Evolutionary conservation across 495 filamentous ascomycete genomes (phyloP).

Genomic region (Neurospora sublineolata): DNA sequence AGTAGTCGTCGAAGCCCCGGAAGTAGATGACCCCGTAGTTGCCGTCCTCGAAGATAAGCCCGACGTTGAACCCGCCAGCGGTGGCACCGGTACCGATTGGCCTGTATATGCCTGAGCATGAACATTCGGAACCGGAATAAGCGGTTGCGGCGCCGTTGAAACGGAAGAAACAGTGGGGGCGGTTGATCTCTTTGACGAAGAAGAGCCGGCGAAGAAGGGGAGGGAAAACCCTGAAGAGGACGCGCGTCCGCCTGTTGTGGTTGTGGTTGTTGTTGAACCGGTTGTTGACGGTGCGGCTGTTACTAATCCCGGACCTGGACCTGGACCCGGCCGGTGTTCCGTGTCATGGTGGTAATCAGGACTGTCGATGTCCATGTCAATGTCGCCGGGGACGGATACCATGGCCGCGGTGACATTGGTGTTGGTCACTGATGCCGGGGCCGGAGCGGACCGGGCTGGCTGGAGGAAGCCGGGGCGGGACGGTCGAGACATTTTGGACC

Average conservation of each 20-base stretch:
- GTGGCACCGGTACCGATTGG: not conserved
- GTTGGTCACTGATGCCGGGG: slow-evolving; percentile 5
- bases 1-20: not conserved
- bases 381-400: not conserved
- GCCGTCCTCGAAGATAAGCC: not conserved
- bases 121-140: not conserved
- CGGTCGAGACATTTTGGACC: not conserved
- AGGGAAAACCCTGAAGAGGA: not conserved
- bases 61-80: not conserved
- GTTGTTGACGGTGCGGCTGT: not conserved
- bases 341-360: not conserved
- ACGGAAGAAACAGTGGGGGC: not conserved
- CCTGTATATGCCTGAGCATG: not conserved
- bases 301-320: not conserved
- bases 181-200: not conserved
- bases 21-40: not conserved
- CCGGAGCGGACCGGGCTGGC: not conserved
- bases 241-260: not conserved
- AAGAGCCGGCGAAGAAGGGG: not conserved
- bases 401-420: slow-evolving; percentile 1
- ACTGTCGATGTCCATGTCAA: not conserved
- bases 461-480: not conserved
- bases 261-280: not conserved
- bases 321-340: not conserved
- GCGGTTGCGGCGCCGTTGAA: not conserved